Evolutionary conservation across 345 rosid species (phyloP).

Genomic region (Odontarrhena argentea): DNA sequence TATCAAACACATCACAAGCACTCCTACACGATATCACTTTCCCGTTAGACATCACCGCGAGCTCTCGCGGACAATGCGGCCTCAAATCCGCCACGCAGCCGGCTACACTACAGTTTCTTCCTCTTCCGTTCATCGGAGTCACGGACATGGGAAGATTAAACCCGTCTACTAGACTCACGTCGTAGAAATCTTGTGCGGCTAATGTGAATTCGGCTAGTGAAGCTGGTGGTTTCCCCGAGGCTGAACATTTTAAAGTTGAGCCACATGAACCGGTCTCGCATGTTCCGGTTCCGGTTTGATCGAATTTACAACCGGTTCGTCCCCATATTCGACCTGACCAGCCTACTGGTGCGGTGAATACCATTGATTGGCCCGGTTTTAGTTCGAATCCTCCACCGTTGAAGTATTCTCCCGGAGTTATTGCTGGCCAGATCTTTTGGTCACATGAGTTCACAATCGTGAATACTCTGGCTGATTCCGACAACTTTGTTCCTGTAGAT

Average conservation of each 20-base stretch:
- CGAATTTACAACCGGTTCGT: conserved; percentile 72
- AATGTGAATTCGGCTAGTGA: conserved; percentile 87
- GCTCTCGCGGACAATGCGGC: conserved; percentile 58
- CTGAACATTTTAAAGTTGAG: conserved; percentile 55
- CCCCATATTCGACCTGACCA: conserved; percentile 97
- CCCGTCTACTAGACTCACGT: conserved; percentile 94
- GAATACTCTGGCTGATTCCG: conserved; percentile 57
- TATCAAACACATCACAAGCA: conserved; percentile 87
- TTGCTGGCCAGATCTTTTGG: conserved; percentile 78
- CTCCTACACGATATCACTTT: conserved; percentile 72
- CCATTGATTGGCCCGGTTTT: conserved; percentile 58
- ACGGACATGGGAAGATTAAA: conserved; percentile 71
- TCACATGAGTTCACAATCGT: conserved; percentile 70
- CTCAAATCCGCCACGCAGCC: conserved; percentile 73
- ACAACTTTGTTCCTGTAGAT: conserved; percentile 44
- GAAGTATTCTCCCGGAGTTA: conserved; percentile 59
- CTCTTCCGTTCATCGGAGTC: conserved; percentile 64
- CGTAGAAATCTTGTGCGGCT: conserved; percentile 56
- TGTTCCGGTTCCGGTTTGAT: conserved; percentile 57
- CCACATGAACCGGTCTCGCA: conserved; percentile 88
- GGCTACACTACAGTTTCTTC: conserved; percentile 65
- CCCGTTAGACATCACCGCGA: conserved; percentile 58
- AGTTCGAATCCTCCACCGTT: conserved; percentile 63
- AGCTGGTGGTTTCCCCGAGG: conserved; percentile 68
- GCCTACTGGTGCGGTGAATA: conserved; percentile 59